These are phyloP conservation scores for Ceratobasidium sp. DNA, from an alignment of 1,284 basidiomycete genomes.

Conservation along the genomic window DNA sequence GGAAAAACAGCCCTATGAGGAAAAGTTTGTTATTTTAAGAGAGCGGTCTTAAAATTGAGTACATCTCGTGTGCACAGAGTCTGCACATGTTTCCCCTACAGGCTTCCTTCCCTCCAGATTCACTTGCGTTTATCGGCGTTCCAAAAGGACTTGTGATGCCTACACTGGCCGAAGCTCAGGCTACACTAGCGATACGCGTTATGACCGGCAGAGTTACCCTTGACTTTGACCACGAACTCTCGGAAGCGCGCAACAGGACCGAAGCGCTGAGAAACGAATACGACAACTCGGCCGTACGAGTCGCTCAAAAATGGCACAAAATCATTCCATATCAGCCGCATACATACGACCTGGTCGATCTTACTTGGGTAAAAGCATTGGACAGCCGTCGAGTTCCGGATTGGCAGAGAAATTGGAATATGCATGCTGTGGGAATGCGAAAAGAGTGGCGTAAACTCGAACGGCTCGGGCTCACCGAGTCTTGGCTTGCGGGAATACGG, in stretches of 20 bases:
- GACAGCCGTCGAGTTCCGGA: conserved; percentile 52
- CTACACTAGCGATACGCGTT: conserved; percentile 44
- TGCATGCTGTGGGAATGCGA: conserved; percentile 59
- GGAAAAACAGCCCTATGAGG: no score
- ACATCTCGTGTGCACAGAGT: no score
- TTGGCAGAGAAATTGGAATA: conserved; percentile 68
- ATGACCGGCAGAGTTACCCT: conserved; percentile 8
- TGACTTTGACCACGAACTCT: conserved; percentile 26
- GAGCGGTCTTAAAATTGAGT: no score
- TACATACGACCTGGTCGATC: conserved; percentile 12
- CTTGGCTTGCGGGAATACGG: conserved; percentile 70
- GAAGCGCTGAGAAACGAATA: background rate
- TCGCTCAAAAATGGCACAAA: conserved; percentile 1
- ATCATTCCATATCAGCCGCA: background rate
- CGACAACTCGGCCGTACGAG: background rate
- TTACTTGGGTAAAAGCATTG: conserved; percentile 12
- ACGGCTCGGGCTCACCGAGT: conserved; percentile 56
- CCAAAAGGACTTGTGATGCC: conserved; percentile 64
- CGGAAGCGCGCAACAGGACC: background rate
- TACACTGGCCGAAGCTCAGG: conserved; percentile 72
- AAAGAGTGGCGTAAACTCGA: conserved; percentile 66
- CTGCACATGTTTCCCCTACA: conserved; percentile 61
- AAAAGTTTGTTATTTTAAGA: no score
- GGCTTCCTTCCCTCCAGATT: conserved; percentile 57
- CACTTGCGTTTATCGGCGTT: conserved; percentile 71